phyloP scores from a whole-genome alignment of 768 basidiomycete species.

The Termitomyces sp. region DNA sequence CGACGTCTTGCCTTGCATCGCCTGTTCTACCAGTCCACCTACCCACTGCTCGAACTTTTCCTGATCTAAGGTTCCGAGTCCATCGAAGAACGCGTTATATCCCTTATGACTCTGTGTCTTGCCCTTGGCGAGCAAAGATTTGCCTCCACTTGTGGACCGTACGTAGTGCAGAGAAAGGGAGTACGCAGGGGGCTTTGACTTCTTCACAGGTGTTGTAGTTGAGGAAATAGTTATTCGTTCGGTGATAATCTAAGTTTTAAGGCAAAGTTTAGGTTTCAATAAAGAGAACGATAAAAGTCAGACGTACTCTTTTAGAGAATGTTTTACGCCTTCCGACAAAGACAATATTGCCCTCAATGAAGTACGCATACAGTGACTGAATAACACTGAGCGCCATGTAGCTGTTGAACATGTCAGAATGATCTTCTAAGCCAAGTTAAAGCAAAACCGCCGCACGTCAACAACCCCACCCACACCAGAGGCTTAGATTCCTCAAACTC shows the following conservation, averaged over 20 bases:
- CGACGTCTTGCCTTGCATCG: constrained; percentile 66
- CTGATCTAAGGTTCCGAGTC: constrained; percentile 74
- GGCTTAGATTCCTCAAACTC: constrained; percentile 90
- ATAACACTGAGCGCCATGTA: constrained; percentile 71
- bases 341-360: constrained; percentile 78
- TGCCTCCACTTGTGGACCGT: constrained; percentile 81
- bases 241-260: constrained; percentile 75
- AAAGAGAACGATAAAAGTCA: neutral
- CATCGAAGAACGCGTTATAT: constrained; percentile 80
- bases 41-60: constrained; percentile 78
- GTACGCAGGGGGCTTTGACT: constrained; percentile 61
- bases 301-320: constrained; percentile 76
- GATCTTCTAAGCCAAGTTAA: constrained; percentile 4
- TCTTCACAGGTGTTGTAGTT: constrained; percentile 54
- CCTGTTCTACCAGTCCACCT: constrained; percentile 63
- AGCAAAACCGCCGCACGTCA: constrained; percentile 56
- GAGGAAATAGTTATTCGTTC: constrained; percentile 84
- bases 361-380: constrained; percentile 82
- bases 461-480: constrained; percentile 74
- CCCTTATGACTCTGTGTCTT: constrained; percentile 52
- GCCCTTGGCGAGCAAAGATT: constrained; percentile 75
- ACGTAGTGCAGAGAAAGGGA: constrained; percentile 64
- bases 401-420: constrained; percentile 34
- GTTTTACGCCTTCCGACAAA: constrained; percentile 91
- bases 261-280: constrained; percentile 25